phyloP scores from a whole-genome alignment of 192 early-diverging fungal species.

The Coemansia sp. region DNA sequence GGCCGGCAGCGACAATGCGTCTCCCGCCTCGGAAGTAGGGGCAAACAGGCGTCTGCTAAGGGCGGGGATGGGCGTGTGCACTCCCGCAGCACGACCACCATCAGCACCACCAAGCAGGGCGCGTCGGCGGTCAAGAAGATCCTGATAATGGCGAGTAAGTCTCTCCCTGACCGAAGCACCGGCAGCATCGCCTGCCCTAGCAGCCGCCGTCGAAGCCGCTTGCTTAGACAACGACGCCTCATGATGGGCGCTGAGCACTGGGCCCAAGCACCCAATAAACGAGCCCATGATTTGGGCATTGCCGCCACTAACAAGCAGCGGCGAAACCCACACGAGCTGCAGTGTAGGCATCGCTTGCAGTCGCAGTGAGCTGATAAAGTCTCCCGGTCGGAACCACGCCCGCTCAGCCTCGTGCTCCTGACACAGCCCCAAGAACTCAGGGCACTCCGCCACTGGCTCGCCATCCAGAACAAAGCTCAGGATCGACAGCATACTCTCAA shows the following conservation, averaged over 20 bases:
- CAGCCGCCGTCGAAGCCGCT: neutral
- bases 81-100: slow-evolving; percentile 9
- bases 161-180: neutral
- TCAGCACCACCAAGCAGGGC: neutral
- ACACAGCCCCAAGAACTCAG: slow-evolving; percentile 43
- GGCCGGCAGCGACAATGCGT: neutral
- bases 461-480: slow-evolving; percentile 69
- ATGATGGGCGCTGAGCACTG: slow-evolving; percentile 73
- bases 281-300: slow-evolving; percentile 55
- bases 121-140: slow-evolving; percentile 24
- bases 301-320: slow-evolving; percentile 57
- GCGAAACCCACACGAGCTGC: slow-evolving; percentile 62
- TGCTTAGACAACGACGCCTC: slow-evolving; percentile 45
- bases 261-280: slow-evolving; percentile 62
- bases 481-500: slow-evolving; percentile 55
- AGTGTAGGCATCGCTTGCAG: slow-evolving; percentile 61
- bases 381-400: slow-evolving; percentile 71
- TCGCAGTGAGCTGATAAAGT: slow-evolving; percentile 68
- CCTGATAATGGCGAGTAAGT: slow-evolving; percentile 28
- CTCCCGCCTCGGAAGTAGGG: neutral
- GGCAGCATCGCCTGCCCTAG: neutral
- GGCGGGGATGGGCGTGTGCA: slow-evolving; percentile 30
- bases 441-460: slow-evolving; percentile 73
- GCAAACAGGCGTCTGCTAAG: neutral
- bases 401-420: slow-evolving; percentile 40